phyloP scores from a whole-genome alignment of 257 asterid genomes.

The Nicotiana benthamiana region DNA sequence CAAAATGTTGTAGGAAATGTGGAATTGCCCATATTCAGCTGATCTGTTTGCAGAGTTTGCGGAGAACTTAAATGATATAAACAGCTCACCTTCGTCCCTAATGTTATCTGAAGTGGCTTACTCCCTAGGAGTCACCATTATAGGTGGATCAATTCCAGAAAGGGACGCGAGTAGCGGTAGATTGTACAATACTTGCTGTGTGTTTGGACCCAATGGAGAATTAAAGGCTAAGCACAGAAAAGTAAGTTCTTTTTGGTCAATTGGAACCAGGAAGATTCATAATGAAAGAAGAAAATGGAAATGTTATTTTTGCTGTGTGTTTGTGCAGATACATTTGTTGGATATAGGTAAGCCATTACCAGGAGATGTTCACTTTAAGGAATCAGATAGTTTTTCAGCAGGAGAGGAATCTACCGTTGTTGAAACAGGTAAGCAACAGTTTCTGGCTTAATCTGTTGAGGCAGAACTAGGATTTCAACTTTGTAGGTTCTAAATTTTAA shows the following conservation, averaged over 20 bases:
- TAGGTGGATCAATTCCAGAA: slow-evolving; percentile 44
- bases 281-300: background rate
- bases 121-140: slow-evolving; percentile 17
- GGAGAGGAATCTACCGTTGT: slow-evolving; percentile 23
- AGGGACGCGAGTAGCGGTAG: slow-evolving; percentile 2
- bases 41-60: slow-evolving; percentile 21
- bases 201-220: slow-evolving; percentile 27
- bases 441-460: background rate
- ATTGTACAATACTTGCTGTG: slow-evolving; percentile 34
- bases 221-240: slow-evolving; percentile 33
- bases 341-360: slow-evolving; percentile 20
- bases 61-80: slow-evolving; percentile 22
- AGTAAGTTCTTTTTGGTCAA: slow-evolving; percentile 15
- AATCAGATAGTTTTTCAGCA: slow-evolving; percentile 20
- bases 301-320: background rate
- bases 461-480: too few relatives aligned
- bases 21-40: slow-evolving; percentile 36
- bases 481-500: too few relatives aligned
- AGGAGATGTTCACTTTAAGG: too few relatives aligned
- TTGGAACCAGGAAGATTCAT: too few relatives aligned
- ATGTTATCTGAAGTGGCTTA: slow-evolving; percentile 37
- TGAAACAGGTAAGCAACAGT: slow-evolving; percentile 22
- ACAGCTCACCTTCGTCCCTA: slow-evolving; percentile 18
- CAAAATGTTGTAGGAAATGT: slow-evolving; percentile 27
- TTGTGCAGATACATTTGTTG: slow-evolving; percentile 32